Evolutionary conservation across 106 monocot species (phyloP).

Genomic region (Acorus calamus): DNA sequence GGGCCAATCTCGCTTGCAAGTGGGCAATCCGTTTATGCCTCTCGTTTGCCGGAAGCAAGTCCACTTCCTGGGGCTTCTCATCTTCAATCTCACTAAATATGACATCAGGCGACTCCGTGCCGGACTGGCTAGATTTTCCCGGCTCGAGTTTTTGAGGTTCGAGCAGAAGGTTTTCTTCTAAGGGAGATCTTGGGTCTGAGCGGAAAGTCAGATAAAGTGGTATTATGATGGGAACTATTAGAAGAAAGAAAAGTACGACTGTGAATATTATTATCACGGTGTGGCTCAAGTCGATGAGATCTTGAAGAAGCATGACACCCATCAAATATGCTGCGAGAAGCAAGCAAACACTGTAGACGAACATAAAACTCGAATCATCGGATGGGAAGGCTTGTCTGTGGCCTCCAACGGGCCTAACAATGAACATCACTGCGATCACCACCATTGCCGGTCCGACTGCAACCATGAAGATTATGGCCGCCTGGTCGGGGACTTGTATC

Average conservation of each 20-base stretch:
- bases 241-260: slow-evolving; percentile 29
- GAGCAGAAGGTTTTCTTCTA: slow-evolving; percentile 36
- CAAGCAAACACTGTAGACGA: slow-evolving; percentile 57
- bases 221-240: slow-evolving; percentile 47
- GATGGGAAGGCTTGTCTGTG: slow-evolving; percentile 67
- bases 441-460: slow-evolving; percentile 76
- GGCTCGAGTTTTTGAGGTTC: slow-evolving; percentile 38
- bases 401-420: slow-evolving; percentile 70
- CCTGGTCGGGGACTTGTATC: slow-evolving; percentile 46
- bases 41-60: slow-evolving; percentile 68
- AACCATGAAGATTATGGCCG: slow-evolving; percentile 69
- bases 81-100: slow-evolving; percentile 91
- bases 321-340: slow-evolving; percentile 75
- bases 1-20: slow-evolving; percentile 60
- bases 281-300: slow-evolving; percentile 50
- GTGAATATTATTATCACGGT: slow-evolving; percentile 37
- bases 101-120: slow-evolving; percentile 24
- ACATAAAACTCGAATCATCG: slow-evolving; percentile 51
- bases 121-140: slow-evolving; percentile 16
- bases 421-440: slow-evolving; percentile 65
- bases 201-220: slow-evolving; percentile 42
- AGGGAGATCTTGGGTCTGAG: slow-evolving; percentile 6
- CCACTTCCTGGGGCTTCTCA: slow-evolving; percentile 72
- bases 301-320: slow-evolving; percentile 71
- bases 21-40: slow-evolving; percentile 72